phyloP scores from a whole-genome alignment of 2,329 filamentous ascomycete genomes.

The Teratosphaeria gauchensis region DNA sequence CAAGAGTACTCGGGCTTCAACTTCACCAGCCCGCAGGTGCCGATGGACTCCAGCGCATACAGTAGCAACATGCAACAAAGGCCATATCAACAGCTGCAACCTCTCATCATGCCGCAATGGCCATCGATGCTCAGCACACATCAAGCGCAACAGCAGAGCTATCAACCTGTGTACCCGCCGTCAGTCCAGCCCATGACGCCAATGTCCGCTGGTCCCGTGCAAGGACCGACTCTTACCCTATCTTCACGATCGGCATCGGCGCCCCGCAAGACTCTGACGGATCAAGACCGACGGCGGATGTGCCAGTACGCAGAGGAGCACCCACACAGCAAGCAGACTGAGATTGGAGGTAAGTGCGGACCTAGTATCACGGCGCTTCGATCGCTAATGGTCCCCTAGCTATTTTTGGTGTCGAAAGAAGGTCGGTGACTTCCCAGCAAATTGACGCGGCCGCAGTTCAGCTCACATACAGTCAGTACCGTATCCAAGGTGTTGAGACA shows the following conservation, averaged over 20 bases:
- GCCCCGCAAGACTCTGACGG: conserved; percentile 65
- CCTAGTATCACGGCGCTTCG: background rate
- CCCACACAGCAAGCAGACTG: conserved; percentile 84
- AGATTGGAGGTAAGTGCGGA: conserved; percentile 66
- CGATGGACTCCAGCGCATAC: conserved; percentile 45
- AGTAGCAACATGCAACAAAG: conserved; percentile 46
- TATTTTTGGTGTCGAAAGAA: conserved; percentile 92
- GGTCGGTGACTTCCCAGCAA: conserved; percentile 48
- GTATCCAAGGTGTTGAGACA: conserved; percentile 96
- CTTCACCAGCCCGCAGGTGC: conserved; percentile 54
- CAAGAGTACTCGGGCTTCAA: conserved; percentile 57
- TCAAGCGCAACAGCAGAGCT: conserved; percentile 42
- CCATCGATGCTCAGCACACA: conserved; percentile 67
- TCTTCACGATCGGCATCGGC: conserved; percentile 31
- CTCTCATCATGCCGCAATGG: conserved; percentile 70
- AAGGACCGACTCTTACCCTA: conserved; percentile 43
- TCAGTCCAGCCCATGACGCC: conserved; percentile 33
- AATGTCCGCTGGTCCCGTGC: conserved; percentile 42
- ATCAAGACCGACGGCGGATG: conserved; percentile 84
- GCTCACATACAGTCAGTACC: conserved; percentile 51
- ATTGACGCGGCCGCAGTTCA: background rate
- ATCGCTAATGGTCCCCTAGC: conserved; percentile 40
- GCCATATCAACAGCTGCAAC: conserved; percentile 47
- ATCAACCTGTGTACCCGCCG: conserved; percentile 53
- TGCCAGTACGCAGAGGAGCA: conserved; percentile 88